Evolutionary conservation across 495 filamentous ascomycete species (phyloP), one percentile per base, ranked within the genome.

Genomic region (Gamarada debralockiae): DNA sequence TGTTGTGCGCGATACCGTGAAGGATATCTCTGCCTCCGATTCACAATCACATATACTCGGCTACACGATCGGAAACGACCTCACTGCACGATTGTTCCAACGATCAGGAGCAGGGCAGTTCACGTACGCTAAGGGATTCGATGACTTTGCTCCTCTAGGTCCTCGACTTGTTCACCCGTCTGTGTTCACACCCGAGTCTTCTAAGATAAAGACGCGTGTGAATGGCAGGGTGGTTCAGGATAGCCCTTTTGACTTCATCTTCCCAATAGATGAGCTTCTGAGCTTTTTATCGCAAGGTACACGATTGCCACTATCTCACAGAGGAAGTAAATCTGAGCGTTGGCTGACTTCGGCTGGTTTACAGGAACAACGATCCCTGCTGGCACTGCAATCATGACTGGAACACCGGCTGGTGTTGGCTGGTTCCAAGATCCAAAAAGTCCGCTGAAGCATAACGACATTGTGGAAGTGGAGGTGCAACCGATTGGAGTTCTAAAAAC

Each of bases 401-500:
- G 60, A 9, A 63, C 58, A n/a, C 67, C 67, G 9, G 17, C 43
- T 31, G 52, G 43, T 8, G 36, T 52, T 29, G 44, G 73, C 71
- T 12, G 70, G 63, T 0, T 72, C 73, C 13, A 76, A 73, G 27
- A 82, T 77, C 73, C 79, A 76, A 45, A 71, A 73, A 21, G 70
- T 74, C 62, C 72, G 39, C 62, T 85, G 53, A 77, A 78, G 64
- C 68, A 76, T 40, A 80, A 77, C 0, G 81, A 83, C 58, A 75
- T 81, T 53, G 81, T 87, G 13, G 71, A 76, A 46, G 80, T 86
- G 9, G 69, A 78, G 64, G 66, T 83, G n/a, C n/a, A n/a, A n/a
- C n/a, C n/a, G n/a, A n/a, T n/a, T n/a, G n/a, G n/a, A n/a, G n/a
- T n/a, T n/a, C n/a, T n/a, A n/a, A n/a, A n/a, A n/a, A n/a, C n/a